Evolutionary conservation across 2,329 filamentous ascomycete genomes (phyloP).

Genomic region (Exophiala mesophila): DNA sequence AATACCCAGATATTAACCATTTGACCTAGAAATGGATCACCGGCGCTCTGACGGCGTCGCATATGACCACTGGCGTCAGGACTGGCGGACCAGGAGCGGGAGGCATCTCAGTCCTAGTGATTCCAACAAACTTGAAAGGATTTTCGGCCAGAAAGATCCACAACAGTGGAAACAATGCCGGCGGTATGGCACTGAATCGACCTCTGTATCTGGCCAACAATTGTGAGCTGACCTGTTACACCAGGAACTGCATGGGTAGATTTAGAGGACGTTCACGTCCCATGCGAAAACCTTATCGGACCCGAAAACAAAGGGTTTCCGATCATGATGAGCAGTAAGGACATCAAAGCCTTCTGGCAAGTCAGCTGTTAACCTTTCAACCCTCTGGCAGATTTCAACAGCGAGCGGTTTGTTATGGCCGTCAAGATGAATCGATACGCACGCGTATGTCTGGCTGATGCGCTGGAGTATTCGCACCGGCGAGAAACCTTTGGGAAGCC

Average conservation of each 20-base stretch:
- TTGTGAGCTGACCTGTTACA: too few relatives aligned
- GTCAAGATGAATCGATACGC: constrained; percentile 55
- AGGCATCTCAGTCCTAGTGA: constrained; percentile 90
- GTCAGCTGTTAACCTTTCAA: too few relatives aligned
- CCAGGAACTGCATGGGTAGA: constrained; percentile 58
- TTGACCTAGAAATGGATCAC: constrained; percentile 99
- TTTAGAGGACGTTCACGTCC: constrained; percentile 90
- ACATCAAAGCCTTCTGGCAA: too few relatives aligned
- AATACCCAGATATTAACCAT: too few relatives aligned
- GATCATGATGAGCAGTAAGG: constrained; percentile 19
- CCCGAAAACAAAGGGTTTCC: constrained; percentile 12
- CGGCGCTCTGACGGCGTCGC: constrained; percentile 94
- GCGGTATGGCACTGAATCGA: too few relatives aligned
- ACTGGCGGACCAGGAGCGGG: constrained; percentile 71
- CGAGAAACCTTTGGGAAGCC: constrained; percentile 55
- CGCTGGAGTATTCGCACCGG: constrained; percentile 48
- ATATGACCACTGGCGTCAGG: constrained; percentile 84
- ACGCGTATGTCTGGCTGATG: constrained; percentile 51
- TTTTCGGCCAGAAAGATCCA: not conserved
- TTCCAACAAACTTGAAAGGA: constrained; percentile 66
- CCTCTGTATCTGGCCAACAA: too few relatives aligned
- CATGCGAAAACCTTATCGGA: constrained; percentile 80
- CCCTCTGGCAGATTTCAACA: constrained; percentile 53
- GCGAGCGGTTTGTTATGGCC: constrained; percentile 56
- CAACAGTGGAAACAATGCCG: not conserved